Evolutionary conservation across 306 rosid genomes (phyloP).

Genomic region (Ziziphus jujuba): DNA sequence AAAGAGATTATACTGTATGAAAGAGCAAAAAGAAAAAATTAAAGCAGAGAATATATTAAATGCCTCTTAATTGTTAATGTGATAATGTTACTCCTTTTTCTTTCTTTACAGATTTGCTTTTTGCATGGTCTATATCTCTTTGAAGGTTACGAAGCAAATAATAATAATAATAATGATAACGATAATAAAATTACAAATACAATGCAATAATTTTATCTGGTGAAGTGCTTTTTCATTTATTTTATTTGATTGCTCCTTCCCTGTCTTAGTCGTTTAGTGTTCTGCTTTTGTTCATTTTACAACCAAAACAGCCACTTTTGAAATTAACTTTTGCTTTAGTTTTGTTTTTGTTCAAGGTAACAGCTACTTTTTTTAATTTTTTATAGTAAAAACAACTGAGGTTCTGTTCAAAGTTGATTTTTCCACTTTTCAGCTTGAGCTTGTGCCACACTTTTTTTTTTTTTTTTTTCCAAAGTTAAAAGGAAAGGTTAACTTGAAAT

Average conservation of each 20-base stretch:
- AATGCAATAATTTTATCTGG: neutral
- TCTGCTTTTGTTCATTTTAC: no score
- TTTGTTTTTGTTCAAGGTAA: slow-evolving; percentile 5
- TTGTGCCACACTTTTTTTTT: slow-evolving; percentile 26
- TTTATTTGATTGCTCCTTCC: no score
- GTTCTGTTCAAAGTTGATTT: slow-evolving; percentile 15
- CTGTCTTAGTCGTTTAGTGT: no score
- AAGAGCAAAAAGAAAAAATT: slow-evolving; percentile 34
- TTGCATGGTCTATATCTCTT: slow-evolving; percentile 9
- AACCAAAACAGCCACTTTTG: no score
- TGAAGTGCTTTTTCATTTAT: neutral
- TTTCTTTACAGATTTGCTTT: neutral
- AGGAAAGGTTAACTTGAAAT: neutral
- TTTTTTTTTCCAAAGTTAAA: slow-evolving; percentile 16
- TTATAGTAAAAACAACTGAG: slow-evolving; percentile 10
- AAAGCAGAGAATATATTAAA: slow-evolving; percentile 32
- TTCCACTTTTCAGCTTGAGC: slow-evolving; percentile 16
- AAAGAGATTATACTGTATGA: slow-evolving; percentile 25
- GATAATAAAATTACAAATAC: neutral
- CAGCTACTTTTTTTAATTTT: neutral
- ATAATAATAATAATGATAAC: no score
- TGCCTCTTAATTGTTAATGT: slow-evolving; percentile 2
- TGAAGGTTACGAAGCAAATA: no score
- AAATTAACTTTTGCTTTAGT: neutral
- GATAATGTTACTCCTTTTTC: slow-evolving; percentile 4